Base-by-base conservation (phyloP, 164 flowering plant genomes). In the Taxillus chinensis region DNA sequence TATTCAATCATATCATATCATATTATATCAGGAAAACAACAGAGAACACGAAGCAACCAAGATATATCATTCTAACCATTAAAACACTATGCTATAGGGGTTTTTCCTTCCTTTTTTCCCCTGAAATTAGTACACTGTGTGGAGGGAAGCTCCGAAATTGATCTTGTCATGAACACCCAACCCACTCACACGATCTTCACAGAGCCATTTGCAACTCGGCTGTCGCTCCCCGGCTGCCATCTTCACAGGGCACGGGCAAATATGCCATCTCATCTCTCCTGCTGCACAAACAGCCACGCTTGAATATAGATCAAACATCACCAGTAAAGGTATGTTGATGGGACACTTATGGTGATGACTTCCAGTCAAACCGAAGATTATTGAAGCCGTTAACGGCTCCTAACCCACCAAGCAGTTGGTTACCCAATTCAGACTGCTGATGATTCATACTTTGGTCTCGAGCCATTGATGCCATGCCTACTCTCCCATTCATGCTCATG, bases 311-410 rank as follows among this genome's bases (percentile, higher is more conserved):
- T 40, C 53, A 39, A 41, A 48, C 12, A 48, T 48, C 27, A 27
- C 1, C 27, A 48, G 4, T 48, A 48, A 8, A 8, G 13, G 9
- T 11, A 14, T 7, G 3, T 11, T 43, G 7, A 13, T 37, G 17
- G 53, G 41, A 41, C 55, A 9, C 41, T 75, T 70, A 87, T 1
- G 95, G 87, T 45, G 92, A 84, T 48, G 86, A 52, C 66, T 85
- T 89, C 96, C 96, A 93, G 66, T 90, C 96, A 59, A 83, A 93
- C 45, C 78, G 99, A 61, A 85, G 89, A 78, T 82, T 81, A 75
- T 74, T 83, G 64, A 82, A 91, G 59, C 90, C 82, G 63, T 90
- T 89, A 39, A 76, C 87, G 1, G 90, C 78, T 66, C 93, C 96
- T 59, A 90, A 75, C 14, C 96, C 92, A 65, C 79, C 75, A 46